Conservation (phyloP, 2,329 filamentous ascomycete species). For the Colletotrichum abscissum region DNA sequence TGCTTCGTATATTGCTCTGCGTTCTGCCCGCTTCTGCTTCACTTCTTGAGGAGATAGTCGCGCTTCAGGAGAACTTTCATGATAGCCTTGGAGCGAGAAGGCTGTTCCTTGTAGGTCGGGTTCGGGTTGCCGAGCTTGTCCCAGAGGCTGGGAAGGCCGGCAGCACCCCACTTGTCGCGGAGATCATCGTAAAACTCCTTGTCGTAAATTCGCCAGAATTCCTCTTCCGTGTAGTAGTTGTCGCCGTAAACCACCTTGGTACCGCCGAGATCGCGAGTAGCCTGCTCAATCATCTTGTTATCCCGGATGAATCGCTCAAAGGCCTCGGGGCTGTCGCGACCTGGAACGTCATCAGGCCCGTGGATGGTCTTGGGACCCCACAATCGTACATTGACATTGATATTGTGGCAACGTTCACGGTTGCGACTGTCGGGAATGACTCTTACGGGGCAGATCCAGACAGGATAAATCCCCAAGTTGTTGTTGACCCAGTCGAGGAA, state of each 20-base stretch:
- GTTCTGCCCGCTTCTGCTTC: background rate
- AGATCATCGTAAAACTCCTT: conserved; percentile 67
- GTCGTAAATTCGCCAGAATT: conserved; percentile 76
- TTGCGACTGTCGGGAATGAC: background rate
- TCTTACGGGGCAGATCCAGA: conserved; percentile 44
- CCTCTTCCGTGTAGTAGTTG: conserved; percentile 72
- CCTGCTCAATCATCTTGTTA: conserved; percentile 70
- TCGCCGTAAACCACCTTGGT: conserved; percentile 79
- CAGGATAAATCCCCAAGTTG: conserved; percentile 41
- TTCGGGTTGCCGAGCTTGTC: conserved; percentile 68
- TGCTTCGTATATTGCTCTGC: background rate
- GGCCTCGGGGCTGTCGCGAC: background rate
- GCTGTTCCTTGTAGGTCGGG: background rate
- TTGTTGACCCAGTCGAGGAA: conserved; percentile 44
- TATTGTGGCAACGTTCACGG: background rate
- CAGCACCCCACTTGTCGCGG: conserved; percentile 68
- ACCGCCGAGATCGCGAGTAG: conserved; percentile 68
- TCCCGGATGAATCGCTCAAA: conserved; percentile 54
- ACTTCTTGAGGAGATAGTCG: background rate
- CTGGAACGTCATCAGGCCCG: background rate
- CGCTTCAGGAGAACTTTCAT: background rate
- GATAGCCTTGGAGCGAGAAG: background rate
- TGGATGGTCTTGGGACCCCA: conserved; percentile 19
- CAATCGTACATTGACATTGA: conserved; percentile 15
- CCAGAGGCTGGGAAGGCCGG: conserved; percentile 70